A percentile compares a stretch with the other conserved stretches of the same genome.
Conservation (phyloP, 306 rosid genomes). For the Canavalia ensiformis region DNA sequence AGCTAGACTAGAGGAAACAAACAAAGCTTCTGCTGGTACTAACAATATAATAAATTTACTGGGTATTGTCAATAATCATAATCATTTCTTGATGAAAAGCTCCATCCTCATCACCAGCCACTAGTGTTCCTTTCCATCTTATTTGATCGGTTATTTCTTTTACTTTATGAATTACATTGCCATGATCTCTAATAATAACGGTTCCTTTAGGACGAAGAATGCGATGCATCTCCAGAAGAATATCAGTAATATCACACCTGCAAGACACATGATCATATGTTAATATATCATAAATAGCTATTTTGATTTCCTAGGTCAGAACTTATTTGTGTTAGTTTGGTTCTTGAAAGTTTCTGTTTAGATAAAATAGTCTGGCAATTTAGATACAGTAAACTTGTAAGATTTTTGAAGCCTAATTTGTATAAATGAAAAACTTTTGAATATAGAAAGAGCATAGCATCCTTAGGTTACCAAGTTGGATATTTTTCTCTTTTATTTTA, state of each 20-base stretch:
- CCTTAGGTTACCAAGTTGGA: background rate
- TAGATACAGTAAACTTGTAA: background rate
- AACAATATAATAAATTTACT: slow-evolving; percentile 25
- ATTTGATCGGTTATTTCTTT: slow-evolving; percentile 54
- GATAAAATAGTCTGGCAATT: background rate
- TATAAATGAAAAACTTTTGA: background rate
- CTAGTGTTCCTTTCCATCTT: slow-evolving; percentile 55
- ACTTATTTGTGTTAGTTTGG: background rate
- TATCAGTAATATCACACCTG: slow-evolving; percentile 62
- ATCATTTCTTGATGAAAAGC: slow-evolving; percentile 49
- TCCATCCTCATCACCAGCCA: slow-evolving; percentile 45
- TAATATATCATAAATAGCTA: background rate
- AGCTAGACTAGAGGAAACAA: background rate
- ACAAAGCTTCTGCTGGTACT: background rate
- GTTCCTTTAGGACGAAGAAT: slow-evolving; percentile 64
- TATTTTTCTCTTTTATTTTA: too few relatives aligned
- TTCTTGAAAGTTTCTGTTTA: background rate
- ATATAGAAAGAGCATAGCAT: background rate
- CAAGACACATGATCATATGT: slow-evolving; percentile 10
- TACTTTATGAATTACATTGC: slow-evolving; percentile 54
- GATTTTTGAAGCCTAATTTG: background rate
- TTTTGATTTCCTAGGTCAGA: background rate
- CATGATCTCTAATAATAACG: slow-evolving; percentile 58
- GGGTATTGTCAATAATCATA: slow-evolving; percentile 48
- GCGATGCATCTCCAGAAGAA: slow-evolving; percentile 63